phyloP scores from a whole-genome alignment of 2,329 filamentous ascomycete genomes.

The Trichoderma cornu-damae region DNA sequence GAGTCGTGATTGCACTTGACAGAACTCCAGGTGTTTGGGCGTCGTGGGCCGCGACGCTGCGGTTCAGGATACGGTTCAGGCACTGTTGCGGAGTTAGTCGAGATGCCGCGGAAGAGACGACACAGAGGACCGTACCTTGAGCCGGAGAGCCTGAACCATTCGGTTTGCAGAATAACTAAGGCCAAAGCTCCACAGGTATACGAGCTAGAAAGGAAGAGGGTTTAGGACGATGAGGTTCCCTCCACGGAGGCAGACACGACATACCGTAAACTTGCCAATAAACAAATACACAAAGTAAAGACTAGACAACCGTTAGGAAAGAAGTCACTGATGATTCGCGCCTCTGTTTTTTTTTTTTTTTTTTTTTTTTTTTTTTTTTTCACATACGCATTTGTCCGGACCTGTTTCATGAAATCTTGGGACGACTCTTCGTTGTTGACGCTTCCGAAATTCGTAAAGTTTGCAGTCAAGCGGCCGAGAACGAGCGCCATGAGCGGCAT shows the following conservation, averaged over 20 bases:
- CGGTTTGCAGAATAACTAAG: slow-evolving; percentile 8
- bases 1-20: slow-evolving; percentile 8
- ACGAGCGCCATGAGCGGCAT: slow-evolving; percentile 13
- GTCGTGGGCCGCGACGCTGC: slow-evolving; percentile 5
- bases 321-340: background rate
- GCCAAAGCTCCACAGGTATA: slow-evolving; percentile 28
- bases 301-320: slow-evolving; percentile 30
- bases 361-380: too few relatives aligned
- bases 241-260: slow-evolving; percentile 50
- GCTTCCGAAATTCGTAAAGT: slow-evolving; percentile 7
- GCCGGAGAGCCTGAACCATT: slow-evolving; percentile 8
- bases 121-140: background rate
- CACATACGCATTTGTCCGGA: background rate
- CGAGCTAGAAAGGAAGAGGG: slow-evolving; percentile 25
- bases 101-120: too few relatives aligned
- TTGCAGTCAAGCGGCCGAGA: slow-evolving; percentile 7
- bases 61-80: slow-evolving; percentile 1
- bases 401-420: background rate
- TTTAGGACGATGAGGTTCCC: too few relatives aligned
- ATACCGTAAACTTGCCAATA: slow-evolving; percentile 48
- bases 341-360: too few relatives aligned
- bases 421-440: background rate
- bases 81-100: background rate
- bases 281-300: slow-evolving; percentile 57
- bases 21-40: slow-evolving; percentile 4